phyloP scores from a whole-genome alignment of 1,139 yeast genomes.

The Zygosaccharomyces sapae region DNA sequence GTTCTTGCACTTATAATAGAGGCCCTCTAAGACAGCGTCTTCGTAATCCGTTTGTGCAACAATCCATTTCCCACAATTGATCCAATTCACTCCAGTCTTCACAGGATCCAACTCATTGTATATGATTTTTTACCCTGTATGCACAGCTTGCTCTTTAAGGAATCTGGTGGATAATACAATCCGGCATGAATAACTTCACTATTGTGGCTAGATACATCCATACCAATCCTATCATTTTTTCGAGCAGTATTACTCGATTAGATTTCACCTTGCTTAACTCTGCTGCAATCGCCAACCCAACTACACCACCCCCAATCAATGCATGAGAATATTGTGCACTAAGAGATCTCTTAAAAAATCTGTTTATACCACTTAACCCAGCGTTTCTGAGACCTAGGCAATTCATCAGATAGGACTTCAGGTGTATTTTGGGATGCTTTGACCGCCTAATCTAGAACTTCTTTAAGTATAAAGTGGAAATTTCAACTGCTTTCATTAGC shows the following conservation, averaged over 20 bases:
- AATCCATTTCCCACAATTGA: conserved; percentile 79
- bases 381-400: neutral
- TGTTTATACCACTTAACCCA: neutral
- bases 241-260: conserved; percentile 59
- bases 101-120: conserved; percentile 46
- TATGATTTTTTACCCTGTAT: conserved; percentile 67
- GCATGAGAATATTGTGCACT: conserved; percentile 66
- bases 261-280: conserved; percentile 50
- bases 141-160: conserved; percentile 66
- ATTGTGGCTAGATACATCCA: conserved; percentile 80
- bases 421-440: neutral
- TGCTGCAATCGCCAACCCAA: conserved; percentile 79
- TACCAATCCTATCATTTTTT: conserved; percentile 60
- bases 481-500: conserved; percentile 1
- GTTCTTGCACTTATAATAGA: conserved; percentile 50
- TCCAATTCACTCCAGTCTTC: conserved; percentile 50
- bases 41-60: conserved; percentile 75
- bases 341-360: neutral
- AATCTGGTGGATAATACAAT: conserved; percentile 65
- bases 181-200: conserved; percentile 95
- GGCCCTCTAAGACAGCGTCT: conserved; percentile 50
- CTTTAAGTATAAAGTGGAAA: neutral
- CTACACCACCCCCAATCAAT: conserved; percentile 83
- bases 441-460: neutral
- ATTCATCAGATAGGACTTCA: neutral